Evolutionary conservation across 2,329 filamentous ascomycete genomes (phyloP).

Genomic region (Colletotrichum theobromicola): DNA sequence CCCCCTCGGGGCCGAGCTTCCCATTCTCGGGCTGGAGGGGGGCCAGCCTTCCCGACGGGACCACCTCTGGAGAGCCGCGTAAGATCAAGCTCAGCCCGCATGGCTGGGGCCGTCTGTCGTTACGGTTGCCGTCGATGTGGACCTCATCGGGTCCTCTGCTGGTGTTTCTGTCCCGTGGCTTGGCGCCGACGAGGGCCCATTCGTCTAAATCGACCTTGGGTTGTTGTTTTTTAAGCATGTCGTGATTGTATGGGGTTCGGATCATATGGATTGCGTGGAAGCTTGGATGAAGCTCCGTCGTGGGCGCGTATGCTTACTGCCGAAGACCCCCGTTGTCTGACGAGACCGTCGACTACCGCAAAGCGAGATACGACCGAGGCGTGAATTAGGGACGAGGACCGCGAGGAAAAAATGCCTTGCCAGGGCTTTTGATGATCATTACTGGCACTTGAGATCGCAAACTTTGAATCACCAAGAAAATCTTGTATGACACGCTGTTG

Average conservation of each 20-base stretch:
- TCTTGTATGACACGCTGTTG: background rate
- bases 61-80: background rate
- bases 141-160: background rate
- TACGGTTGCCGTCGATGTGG: background rate
- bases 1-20: background rate
- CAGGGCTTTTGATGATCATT: fast-evolving
- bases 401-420: background rate
- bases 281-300: background rate
- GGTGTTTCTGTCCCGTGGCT: background rate
- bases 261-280: background rate
- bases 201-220: background rate
- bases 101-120: background rate
- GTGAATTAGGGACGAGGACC: background rate
- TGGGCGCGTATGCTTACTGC: background rate
- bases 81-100: background rate
- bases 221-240: background rate
- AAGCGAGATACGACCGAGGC: background rate
- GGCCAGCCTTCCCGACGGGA: background rate
- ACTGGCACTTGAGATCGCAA: background rate
- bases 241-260: background rate
- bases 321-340: background rate
- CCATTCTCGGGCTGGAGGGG: background rate
- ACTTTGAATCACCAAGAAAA: background rate
- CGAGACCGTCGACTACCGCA: background rate
- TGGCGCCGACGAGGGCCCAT: background rate